A percentile compares a stretch with the other conserved stretches of the same genome.
phyloP scores from a whole-genome alignment of 1,284 basidiomycete species.

The Cutaneotrichosporon cutaneum region DNA sequence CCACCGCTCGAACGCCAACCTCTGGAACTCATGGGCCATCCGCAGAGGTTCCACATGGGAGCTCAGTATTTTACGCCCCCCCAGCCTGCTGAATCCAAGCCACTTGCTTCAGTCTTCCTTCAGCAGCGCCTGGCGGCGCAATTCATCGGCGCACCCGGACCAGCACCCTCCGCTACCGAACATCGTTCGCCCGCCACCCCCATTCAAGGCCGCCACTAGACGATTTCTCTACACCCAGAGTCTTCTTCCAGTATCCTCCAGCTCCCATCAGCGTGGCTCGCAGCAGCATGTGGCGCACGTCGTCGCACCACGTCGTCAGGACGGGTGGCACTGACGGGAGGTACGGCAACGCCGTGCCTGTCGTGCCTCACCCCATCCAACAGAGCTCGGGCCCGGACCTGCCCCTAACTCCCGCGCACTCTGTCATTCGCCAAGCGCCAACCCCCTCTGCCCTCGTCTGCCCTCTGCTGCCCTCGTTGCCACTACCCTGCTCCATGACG shows the following conservation, averaged over 20 bases:
- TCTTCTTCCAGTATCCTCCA: neutral
- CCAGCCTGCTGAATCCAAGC: neutral
- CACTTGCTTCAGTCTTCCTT: too few species aligned
- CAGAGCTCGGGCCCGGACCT: neutral
- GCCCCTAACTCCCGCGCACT: neutral
- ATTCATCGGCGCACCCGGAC: neutral
- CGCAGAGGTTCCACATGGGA: too few species aligned
- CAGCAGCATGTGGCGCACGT: neutral
- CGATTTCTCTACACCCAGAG: neutral
- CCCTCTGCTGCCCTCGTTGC: too few species aligned
- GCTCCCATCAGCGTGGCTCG: neutral
- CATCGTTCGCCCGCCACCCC: neutral
- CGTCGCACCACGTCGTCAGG: neutral
- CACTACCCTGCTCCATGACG: too few species aligned
- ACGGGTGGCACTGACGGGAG: neutral
- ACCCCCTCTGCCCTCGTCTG: too few species aligned
- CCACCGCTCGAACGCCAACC: too few species aligned
- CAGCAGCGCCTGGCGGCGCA: neutral
- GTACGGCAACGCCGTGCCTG: neutral
- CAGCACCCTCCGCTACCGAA: neutral
- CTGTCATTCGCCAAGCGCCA: neutral
- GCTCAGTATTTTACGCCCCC: too few species aligned
- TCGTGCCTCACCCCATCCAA: neutral
- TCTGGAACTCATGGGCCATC: too few species aligned
- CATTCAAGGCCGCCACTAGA: neutral